Conservation (phyloP, 2,329 filamentous ascomycete genomes). For the Lecanicillium sp. region DNA sequence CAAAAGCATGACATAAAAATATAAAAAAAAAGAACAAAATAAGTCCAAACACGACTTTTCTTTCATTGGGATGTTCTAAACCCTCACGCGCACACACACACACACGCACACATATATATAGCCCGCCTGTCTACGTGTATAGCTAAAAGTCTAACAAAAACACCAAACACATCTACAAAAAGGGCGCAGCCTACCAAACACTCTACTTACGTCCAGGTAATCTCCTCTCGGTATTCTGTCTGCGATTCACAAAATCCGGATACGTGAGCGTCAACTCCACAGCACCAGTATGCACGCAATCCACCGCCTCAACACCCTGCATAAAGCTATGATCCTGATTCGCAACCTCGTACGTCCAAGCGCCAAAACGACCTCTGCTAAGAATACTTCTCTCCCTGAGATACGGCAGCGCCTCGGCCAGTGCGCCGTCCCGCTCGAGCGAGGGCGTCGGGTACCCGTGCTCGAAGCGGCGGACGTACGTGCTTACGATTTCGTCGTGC, state of each 20-base stretch:
- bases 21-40: no score
- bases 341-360: constrained; percentile 75
- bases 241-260: constrained; percentile 86
- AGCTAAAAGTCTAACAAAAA: no score
- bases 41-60: no score
- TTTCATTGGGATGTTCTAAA: no score
- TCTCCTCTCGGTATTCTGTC: constrained; percentile 42
- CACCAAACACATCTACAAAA: no score
- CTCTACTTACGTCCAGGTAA: not conserved
- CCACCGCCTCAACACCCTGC: constrained; percentile 88
- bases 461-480: constrained; percentile 88
- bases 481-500: constrained; percentile 82
- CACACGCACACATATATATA: no score
- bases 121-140: no score
- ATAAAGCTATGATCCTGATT: constrained; percentile 47
- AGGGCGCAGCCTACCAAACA: no score
- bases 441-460: constrained; percentile 88
- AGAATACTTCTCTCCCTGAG: constrained; percentile 78
- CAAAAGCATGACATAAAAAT: no score
- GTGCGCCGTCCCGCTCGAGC: constrained; percentile 80
- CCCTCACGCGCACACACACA: no score
- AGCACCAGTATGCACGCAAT: constrained; percentile 80
- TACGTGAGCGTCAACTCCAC: constrained; percentile 93
- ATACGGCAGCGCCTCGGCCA: constrained; percentile 77
- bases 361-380: constrained; percentile 84